Base-by-base conservation (phyloP, 257 asterid species). In the Vinca minor region DNA sequence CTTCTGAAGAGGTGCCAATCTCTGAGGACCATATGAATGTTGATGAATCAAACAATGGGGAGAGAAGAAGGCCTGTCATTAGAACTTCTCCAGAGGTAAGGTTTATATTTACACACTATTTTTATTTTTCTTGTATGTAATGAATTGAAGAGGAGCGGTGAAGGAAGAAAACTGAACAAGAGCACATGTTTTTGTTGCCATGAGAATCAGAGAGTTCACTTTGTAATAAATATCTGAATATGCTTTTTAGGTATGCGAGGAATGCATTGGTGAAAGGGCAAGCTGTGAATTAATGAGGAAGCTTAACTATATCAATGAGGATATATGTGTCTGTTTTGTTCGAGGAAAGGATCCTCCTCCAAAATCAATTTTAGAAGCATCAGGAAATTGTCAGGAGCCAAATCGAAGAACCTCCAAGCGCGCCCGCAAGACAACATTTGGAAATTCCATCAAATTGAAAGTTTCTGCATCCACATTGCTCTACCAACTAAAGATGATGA, bases 311-410 rank as follows among this genome's bases (percentile, higher is more conserved):
- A 68, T 82, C 75, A 84, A 89, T 68, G 97, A 89, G 83, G 94
- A 93, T 63, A 89, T 93, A 77, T 81, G 83, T 73, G 91, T 93
- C 54, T 85, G 87, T 69, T 83, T 93, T 62, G 73, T 89, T 74
- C 85, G 77, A 44, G 97, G 97, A 61, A 93, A 87, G 82, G 96
- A 87, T 66, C 98, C 98, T 61, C 97, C 98, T 65, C 97, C 98
- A 63, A 93, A 87, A 72, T 93, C 97, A 48, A 72, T 93, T 74
- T 69, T 93, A 64, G 95, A 87, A 76, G 96, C 95, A 73, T 82
- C 98, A 55, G 86, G 76, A 66, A 81, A 78, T 75, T 61, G 64
- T 71, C 58, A 72, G 52, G 97, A 87, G 71, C 82, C 84, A 62
- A 76, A 78, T 79, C 97, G 98, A 59, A 86, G 98, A 76, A 77